A percentile compares a stretch with the other conserved stretches of the same genome.
These are phyloP conservation scores for Prunus salicina DNA, from an alignment of 306 rosid species.

Conservation along the genomic window DNA sequence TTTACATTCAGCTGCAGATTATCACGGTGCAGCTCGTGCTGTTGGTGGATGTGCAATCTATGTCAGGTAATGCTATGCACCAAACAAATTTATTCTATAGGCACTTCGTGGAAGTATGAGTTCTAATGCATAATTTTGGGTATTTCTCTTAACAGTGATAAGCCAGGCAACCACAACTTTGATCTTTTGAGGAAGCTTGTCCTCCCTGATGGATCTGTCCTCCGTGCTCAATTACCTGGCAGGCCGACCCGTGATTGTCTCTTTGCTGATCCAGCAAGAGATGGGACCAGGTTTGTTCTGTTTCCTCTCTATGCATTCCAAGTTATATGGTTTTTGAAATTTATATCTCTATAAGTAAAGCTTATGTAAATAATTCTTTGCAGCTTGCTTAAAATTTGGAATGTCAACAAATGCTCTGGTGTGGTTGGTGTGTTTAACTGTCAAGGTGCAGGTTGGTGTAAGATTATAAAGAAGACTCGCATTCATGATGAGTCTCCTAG, in stretches of 20 bases:
- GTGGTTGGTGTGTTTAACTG: conserved; percentile 94
- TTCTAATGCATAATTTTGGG: neutral
- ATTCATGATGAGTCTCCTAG: conserved; percentile 75
- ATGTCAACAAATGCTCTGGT: conserved; percentile 84
- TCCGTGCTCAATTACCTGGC: conserved; percentile 88
- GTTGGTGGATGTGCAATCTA: conserved; percentile 95
- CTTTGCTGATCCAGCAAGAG: conserved; percentile 92
- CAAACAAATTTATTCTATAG: neutral
- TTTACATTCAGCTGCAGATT: conserved; percentile 88
- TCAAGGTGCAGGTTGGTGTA: conserved; percentile 99
- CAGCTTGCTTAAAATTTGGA: conserved; percentile 97
- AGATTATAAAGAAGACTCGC: conserved; percentile 66
- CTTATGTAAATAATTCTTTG: conserved; percentile 16
- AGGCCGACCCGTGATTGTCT: conserved; percentile 86
- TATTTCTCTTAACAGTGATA: conserved; percentile 50
- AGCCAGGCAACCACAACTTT: conserved; percentile 92
- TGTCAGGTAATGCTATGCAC: conserved; percentile 56
- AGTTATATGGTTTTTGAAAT: neutral
- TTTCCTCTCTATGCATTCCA: neutral
- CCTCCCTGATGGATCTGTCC: conserved; percentile 96
- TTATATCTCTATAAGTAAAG: neutral
- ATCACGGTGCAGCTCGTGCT: conserved; percentile 96
- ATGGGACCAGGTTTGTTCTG: conserved; percentile 61
- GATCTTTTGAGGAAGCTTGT: conserved; percentile 84
- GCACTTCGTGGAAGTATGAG: neutral